Percentiles rank a stretch among this genome's conserved stretches.
phyloP scores from a whole-genome alignment of 148 eudicot genomes.

The Chenopodium formosanum region DNA sequence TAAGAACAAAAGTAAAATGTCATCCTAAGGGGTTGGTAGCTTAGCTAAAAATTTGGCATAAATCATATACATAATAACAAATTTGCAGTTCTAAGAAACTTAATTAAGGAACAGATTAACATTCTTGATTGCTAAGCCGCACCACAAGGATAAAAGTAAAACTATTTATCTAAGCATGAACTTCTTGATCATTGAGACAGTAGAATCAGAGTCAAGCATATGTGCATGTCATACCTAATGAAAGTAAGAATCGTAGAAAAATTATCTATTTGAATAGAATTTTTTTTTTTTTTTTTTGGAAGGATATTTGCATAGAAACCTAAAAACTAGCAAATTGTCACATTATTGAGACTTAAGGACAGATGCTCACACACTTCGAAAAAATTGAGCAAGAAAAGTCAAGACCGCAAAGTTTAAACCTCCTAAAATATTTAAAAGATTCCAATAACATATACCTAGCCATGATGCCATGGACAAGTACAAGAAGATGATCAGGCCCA shows the following conservation, averaged over 20 bases:
- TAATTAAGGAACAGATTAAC: background rate
- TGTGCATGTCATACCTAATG: background rate
- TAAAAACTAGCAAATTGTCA: background rate
- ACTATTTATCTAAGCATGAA: background rate
- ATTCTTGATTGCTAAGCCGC: background rate
- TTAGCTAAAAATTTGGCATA: background rate
- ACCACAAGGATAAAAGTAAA: background rate
- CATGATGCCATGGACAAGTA: slow-evolving; percentile 95
- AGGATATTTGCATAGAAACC: background rate
- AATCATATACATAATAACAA: no score
- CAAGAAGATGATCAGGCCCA: slow-evolving; percentile 90
- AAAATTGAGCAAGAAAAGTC: background rate
- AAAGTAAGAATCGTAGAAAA: background rate
- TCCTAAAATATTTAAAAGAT: background rate
- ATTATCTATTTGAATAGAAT: background rate
- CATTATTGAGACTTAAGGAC: background rate
- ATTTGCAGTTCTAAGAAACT: background rate
- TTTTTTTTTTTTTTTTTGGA: no score
- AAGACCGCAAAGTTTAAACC: background rate
- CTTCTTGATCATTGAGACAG: background rate
- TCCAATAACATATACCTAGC: slow-evolving; percentile 59
- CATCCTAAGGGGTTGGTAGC: background rate
- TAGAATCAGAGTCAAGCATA: background rate
- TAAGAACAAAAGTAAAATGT: slow-evolving; percentile 23
- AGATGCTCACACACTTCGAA: background rate